phyloP scores from a whole-genome alignment of 148 eudicot species.

The Amaranthus palmeri region DNA sequence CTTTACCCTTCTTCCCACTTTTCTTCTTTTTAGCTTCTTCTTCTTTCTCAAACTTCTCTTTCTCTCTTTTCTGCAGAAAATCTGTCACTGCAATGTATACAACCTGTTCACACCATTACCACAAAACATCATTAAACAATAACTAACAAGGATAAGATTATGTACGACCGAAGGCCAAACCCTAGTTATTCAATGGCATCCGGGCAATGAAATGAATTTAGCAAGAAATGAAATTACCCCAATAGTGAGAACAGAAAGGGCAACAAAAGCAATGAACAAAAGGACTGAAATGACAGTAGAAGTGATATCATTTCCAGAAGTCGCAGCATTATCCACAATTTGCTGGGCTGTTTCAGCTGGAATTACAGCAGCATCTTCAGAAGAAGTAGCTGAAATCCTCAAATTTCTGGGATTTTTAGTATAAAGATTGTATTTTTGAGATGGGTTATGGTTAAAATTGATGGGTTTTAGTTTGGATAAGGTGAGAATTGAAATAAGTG shows the following conservation, averaged over 20 bases:
- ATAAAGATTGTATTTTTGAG: not conserved
- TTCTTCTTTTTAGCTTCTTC: slow-evolving; percentile 45
- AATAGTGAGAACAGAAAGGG: slow-evolving; percentile 20
- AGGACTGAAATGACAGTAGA: slow-evolving; percentile 17
- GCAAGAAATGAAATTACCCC: slow-evolving; percentile 17
- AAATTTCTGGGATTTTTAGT: slow-evolving; percentile 8
- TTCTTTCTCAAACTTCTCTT: slow-evolving; percentile 75
- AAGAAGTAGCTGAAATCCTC: slow-evolving; percentile 1
- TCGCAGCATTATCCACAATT: slow-evolving; percentile 8
- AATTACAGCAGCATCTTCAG: slow-evolving; percentile 12
- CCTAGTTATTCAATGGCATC: no score
- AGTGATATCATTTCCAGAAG: slow-evolving; percentile 12
- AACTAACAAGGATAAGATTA: no score
- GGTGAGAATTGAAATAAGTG: slow-evolving; percentile 21
- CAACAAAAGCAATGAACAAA: slow-evolving; percentile 25
- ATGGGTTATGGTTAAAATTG: not conserved
- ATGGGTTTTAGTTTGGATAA: slow-evolving; percentile 17
- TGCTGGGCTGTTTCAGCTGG: slow-evolving; percentile 13
- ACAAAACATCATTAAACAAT: not conserved
- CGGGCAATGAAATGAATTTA: no score
- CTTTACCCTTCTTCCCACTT: slow-evolving; percentile 46
- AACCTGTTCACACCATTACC: slow-evolving; percentile 35
- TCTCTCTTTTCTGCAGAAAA: slow-evolving; percentile 82
- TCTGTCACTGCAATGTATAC: slow-evolving; percentile 82
- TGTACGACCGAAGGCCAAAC: no score